phyloP scores from a whole-genome alignment of 768 basidiomycete species.

The Rhodotorula diobovata region DNA sequence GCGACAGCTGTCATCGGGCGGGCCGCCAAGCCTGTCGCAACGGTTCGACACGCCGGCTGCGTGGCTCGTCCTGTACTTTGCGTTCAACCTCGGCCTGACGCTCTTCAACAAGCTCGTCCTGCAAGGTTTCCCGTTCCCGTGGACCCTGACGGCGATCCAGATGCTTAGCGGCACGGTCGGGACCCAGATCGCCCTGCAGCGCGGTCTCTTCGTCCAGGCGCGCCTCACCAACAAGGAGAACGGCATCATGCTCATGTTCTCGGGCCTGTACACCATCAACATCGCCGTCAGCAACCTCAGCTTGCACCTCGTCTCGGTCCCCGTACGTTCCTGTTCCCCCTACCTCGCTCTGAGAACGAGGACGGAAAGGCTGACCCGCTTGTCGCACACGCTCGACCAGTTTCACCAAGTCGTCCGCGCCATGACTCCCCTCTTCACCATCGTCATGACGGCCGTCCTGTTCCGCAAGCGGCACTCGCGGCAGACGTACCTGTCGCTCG shows the following conservation, averaged over 20 bases:
- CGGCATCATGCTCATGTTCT: conserved; percentile 70
- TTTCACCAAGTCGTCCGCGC: conserved; percentile 97
- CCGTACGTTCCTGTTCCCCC: conserved; percentile 30
- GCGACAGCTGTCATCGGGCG: conserved; percentile 1
- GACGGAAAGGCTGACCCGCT: background rate
- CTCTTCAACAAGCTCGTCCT: conserved; percentile 93
- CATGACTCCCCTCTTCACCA: conserved; percentile 85
- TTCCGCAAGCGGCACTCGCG: conserved; percentile 60
- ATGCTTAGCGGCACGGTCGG: conserved; percentile 80
- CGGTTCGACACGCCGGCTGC: conserved; percentile 29
- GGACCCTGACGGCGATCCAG: conserved; percentile 88
- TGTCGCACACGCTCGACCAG: conserved; percentile 49
- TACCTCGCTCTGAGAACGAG: background rate
- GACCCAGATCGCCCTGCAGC: conserved; percentile 61
- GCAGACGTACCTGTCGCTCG: conserved; percentile 64
- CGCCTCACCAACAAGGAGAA: conserved; percentile 56
- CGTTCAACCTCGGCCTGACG: conserved; percentile 84
- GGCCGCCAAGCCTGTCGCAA: background rate
- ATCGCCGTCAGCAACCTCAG: conserved; percentile 92
- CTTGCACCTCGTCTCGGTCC: conserved; percentile 45
- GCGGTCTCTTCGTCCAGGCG: conserved; percentile 59
- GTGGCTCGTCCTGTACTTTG: conserved; percentile 80
- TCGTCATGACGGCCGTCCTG: conserved; percentile 67
- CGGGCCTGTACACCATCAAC: conserved; percentile 84
- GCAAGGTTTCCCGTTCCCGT: conserved; percentile 88